Conservation (phyloP, 2,329 filamentous ascomycete species). For the Exophiala sideris region DNA sequence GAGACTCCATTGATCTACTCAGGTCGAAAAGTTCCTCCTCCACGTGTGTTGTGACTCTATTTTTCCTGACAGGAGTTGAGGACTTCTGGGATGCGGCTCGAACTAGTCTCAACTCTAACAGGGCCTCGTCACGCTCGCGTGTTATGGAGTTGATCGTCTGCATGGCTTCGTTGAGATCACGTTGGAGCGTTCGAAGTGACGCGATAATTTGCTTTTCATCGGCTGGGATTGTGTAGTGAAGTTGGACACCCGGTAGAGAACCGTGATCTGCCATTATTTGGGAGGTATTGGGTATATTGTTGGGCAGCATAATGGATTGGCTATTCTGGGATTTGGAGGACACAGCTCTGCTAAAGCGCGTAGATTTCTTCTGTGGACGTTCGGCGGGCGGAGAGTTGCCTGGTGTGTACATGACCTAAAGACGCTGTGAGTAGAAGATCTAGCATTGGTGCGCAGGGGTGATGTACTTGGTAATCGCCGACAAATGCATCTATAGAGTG, state of each 20-base stretch:
- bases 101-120: slow-evolving; percentile 26
- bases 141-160: slow-evolving; percentile 27
- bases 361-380: slow-evolving; percentile 22
- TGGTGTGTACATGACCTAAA: slow-evolving; percentile 29
- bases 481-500: slow-evolving; percentile 29
- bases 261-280: slow-evolving; percentile 27
- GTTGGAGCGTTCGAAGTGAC: slow-evolving; percentile 28
- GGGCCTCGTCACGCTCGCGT: slow-evolving; percentile 27
- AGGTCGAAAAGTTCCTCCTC: slow-evolving; percentile 29
- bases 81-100: slow-evolving; percentile 20
- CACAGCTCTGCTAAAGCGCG: slow-evolving; percentile 25
- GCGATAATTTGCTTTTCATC: slow-evolving; percentile 31
- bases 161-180: slow-evolving; percentile 28
- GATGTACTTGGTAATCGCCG: slow-evolving; percentile 26
- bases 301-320: slow-evolving; percentile 28
- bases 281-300: slow-evolving; percentile 29
- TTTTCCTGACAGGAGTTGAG: slow-evolving; percentile 17
- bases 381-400: slow-evolving; percentile 26
- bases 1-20: slow-evolving; percentile 25
- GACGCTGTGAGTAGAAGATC: slow-evolving; percentile 1
- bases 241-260: slow-evolving; percentile 24
- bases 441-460: neutral
- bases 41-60: slow-evolving; percentile 11
- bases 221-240: slow-evolving; percentile 27
- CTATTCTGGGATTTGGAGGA: slow-evolving; percentile 23